These are phyloP conservation scores for Catharanthus roseus DNA, from an alignment of 257 asterid species.

Conservation along the genomic window DNA sequence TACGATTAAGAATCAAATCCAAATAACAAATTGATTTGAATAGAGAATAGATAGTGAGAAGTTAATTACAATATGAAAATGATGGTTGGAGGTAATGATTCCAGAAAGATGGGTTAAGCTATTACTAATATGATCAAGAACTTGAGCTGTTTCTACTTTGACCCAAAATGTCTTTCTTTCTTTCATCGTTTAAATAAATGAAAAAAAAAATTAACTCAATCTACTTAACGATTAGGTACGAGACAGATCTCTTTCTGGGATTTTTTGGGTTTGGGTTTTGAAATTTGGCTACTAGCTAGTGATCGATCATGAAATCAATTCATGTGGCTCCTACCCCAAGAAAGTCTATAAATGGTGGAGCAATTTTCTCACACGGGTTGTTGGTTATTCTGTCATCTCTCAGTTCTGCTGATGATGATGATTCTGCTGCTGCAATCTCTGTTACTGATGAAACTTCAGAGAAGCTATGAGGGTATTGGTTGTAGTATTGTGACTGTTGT, in stretches of 20 bases:
- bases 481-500: constrained; percentile 29
- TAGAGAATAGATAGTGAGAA: background rate
- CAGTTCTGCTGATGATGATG: constrained; percentile 15
- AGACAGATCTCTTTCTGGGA: constrained; percentile 11
- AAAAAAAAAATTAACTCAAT: too few species aligned
- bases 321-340: constrained; percentile 85
- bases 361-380: constrained; percentile 28
- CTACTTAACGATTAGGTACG: background rate
- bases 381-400: constrained; percentile 34
- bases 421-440: constrained; percentile 20
- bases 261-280: too few species aligned
- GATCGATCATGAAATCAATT: constrained; percentile 8
- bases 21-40: too few species aligned
- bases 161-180: constrained; percentile 11
- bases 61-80: constrained; percentile 7
- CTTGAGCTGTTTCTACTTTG: constrained; percentile 18
- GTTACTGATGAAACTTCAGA: constrained; percentile 27
- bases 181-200: too few species aligned
- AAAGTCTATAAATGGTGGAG: constrained; percentile 80
- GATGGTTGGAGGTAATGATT: constrained; percentile 6
- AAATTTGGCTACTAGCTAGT: too few species aligned
- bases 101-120: constrained; percentile 20
- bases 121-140: constrained; percentile 21
- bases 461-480: constrained; percentile 28
- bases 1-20: too few species aligned